A percentile compares a stretch with the other conserved stretches of the same genome.
These are phyloP conservation scores for Pseudogymnoascus sp. DNA, from an alignment of 2,329 filamentous ascomycete genomes.

Conservation along the genomic window DNA sequence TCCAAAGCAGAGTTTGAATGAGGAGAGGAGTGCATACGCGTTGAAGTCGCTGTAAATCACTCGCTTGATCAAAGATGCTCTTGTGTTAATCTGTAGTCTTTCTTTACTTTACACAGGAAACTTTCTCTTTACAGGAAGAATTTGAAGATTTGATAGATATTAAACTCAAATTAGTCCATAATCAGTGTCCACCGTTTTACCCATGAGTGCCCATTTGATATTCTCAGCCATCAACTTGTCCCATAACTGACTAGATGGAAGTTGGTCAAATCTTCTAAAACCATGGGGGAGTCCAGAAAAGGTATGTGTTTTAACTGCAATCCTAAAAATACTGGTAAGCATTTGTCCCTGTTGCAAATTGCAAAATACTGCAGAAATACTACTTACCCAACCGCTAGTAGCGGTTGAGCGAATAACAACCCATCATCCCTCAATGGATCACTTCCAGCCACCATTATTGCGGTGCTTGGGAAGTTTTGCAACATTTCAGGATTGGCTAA, in stretches of 20 bases:
- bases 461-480: conserved; percentile 34
- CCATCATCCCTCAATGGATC: conserved; percentile 44
- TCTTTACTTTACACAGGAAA: background rate
- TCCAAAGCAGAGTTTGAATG: background rate
- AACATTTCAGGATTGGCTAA: too few relatives aligned
- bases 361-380: conserved; percentile 10
- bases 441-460: conserved; percentile 38
- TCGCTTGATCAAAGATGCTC: background rate
- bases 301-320: background rate
- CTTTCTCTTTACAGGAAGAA: background rate
- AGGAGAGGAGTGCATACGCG: background rate
- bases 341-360: background rate
- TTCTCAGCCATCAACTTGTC: background rate
- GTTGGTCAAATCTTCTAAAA: background rate
- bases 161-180: background rate
- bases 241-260: background rate
- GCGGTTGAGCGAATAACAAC: conserved; percentile 37
- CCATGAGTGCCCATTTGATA: background rate
- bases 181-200: background rate
- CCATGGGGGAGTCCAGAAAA: background rate
- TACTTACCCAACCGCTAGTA: conserved; percentile 37
- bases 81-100: background rate
- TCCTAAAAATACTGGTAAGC: background rate
- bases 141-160: too few relatives aligned
- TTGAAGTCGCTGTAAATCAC: background rate